These are phyloP conservation scores for Aegilops tauschii DNA, from an alignment of 176 grass and related monocot genomes.

Conservation along the genomic window DNA sequence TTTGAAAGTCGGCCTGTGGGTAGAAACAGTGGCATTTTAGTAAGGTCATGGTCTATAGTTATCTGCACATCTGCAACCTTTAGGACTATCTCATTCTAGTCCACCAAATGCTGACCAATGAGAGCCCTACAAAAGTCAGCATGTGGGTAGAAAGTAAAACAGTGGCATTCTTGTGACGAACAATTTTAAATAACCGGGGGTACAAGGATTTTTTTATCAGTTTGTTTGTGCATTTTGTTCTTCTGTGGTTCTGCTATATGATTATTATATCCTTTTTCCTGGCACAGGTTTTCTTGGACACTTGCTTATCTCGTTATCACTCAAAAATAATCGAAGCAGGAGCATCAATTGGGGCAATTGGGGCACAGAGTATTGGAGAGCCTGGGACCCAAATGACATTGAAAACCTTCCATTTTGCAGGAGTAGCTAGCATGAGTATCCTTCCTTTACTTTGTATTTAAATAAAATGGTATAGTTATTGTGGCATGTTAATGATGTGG, in stretches of 20 bases:
- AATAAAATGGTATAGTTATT: conserved; percentile 2
- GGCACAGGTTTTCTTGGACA: conserved; percentile 85
- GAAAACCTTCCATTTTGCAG: conserved; percentile 99
- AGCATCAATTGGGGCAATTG: conserved; percentile 86
- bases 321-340: conserved; percentile 86
- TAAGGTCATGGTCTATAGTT: too few species aligned
- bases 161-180: too few species aligned
- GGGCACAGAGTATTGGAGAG: conserved; percentile 96
- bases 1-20: too few species aligned
- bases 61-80: too few species aligned
- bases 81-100: too few species aligned
- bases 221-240: neutral
- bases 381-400: conserved; percentile 97
- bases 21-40: too few species aligned
- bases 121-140: too few species aligned
- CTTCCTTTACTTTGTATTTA: conserved; percentile 28
- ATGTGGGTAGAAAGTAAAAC: too few species aligned
- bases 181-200: too few species aligned
- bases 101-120: too few species aligned
- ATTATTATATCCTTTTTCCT: conserved; percentile 17
- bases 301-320: conserved; percentile 87
- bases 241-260: neutral
- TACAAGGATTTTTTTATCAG: conserved; percentile 11
- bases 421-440: conserved; percentile 99
- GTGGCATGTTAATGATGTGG: neutral